phyloP scores from a whole-genome alignment of 2,329 filamentous ascomycete genomes.

The Talaromyces sp. region DNA sequence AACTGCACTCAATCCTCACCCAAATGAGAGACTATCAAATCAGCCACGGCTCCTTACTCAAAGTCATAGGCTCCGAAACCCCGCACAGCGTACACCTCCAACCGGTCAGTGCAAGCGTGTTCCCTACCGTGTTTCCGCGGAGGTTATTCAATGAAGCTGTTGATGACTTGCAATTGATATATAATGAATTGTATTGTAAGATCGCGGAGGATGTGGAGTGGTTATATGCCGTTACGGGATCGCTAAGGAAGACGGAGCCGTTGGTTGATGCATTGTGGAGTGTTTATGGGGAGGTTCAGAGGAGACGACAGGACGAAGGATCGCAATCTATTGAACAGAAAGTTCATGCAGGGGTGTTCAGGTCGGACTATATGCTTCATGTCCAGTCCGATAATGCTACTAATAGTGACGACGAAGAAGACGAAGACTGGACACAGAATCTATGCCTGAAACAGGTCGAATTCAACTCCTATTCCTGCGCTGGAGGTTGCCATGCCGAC shows the following conservation, averaged over 20 bases:
- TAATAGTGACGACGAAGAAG: not conserved
- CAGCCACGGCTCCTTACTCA: slow-evolving; percentile 44
- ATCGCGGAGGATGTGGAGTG: slow-evolving; percentile 48
- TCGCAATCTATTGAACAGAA: slow-evolving; percentile 28
- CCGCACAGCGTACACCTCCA: slow-evolving; percentile 32
- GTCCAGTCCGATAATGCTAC: not conserved
- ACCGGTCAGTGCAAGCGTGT: slow-evolving; percentile 36
- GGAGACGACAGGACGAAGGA: slow-evolving; percentile 23
- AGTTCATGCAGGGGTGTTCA: slow-evolving; percentile 41
- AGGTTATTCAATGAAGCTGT: slow-evolving; percentile 44
- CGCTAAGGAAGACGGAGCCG: slow-evolving; percentile 35
- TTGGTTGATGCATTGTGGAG: slow-evolving; percentile 41
- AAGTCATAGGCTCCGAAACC: slow-evolving; percentile 29
- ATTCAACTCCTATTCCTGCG: slow-evolving; percentile 47
- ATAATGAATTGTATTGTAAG: slow-evolving; percentile 54
- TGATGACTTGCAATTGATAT: slow-evolving; percentile 58
- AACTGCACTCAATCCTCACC: slow-evolving; percentile 28
- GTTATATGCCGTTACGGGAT: slow-evolving; percentile 34
- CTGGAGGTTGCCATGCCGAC: slow-evolving; percentile 44
- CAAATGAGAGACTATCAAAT: slow-evolving; percentile 45
- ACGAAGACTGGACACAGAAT: slow-evolving; percentile 2
- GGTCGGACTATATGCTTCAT: slow-evolving; percentile 50
- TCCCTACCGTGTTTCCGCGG: slow-evolving; percentile 38
- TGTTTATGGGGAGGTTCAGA: slow-evolving; percentile 35
- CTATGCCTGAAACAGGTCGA: slow-evolving; percentile 46